These are phyloP conservation scores for Physcia stellaris DNA, from an alignment of 495 filamentous ascomycete species.

Conservation along the genomic window DNA sequence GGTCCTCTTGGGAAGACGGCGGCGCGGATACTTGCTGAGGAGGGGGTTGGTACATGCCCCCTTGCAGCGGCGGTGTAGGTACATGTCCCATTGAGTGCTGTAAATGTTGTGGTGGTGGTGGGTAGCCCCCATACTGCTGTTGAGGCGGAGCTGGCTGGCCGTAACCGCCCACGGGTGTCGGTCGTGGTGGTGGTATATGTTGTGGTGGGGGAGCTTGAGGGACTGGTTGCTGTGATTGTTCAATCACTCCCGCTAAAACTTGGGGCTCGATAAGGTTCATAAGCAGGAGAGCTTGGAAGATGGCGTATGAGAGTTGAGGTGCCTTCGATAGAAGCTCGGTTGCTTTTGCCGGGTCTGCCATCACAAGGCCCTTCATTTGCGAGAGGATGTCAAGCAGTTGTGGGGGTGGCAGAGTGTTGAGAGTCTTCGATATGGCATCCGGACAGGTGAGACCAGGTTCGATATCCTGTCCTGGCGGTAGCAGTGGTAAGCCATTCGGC, in stretches of 20 bases:
- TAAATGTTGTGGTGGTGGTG: slow-evolving; percentile 9
- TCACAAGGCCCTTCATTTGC: slow-evolving; percentile 84
- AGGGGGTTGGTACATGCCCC: slow-evolving; percentile 39
- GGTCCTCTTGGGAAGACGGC: slow-evolving; percentile 41
- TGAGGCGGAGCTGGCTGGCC: slow-evolving; percentile 2
- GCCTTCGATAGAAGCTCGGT: slow-evolving; percentile 79
- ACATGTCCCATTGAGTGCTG: slow-evolving; percentile 22
- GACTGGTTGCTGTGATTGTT: slow-evolving; percentile 33
- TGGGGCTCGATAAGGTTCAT: slow-evolving; percentile 78
- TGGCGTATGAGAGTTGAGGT: slow-evolving; percentile 86
- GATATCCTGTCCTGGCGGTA: slow-evolving; percentile 74
- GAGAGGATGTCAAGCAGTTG: slow-evolving; percentile 89
- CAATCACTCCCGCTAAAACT: slow-evolving; percentile 41
- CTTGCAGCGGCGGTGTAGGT: slow-evolving; percentile 44
- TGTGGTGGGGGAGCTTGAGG: slow-evolving; percentile 15
- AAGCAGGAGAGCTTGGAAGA: slow-evolving; percentile 87
- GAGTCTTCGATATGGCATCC: slow-evolving; percentile 81
- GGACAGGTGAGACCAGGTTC: slow-evolving; percentile 68
- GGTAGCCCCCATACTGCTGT: slow-evolving; percentile 8
- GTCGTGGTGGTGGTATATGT: slow-evolving; percentile 8
- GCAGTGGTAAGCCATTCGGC: slow-evolving; percentile 46
- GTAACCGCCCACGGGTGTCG: slow-evolving; percentile 15
- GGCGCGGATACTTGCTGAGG: slow-evolving; percentile 31
- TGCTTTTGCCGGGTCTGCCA: slow-evolving; percentile 66
- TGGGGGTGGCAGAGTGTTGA: slow-evolving; percentile 68